phyloP scores from a whole-genome alignment of 2,329 filamentous ascomycete genomes.

The Dactylonectria macrodidyma region DNA sequence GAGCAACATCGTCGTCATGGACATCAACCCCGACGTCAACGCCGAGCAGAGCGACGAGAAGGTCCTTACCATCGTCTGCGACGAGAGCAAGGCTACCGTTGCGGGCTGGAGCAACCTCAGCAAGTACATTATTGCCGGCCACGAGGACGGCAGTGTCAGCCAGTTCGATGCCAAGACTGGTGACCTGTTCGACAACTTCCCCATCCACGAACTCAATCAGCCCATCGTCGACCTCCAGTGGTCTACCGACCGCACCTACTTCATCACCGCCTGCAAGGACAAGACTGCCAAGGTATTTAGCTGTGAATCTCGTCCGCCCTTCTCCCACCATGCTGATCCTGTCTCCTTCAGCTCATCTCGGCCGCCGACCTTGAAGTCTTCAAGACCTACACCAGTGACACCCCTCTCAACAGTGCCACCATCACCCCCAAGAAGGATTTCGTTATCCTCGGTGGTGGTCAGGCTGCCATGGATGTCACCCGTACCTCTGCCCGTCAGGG shows the following conservation, averaged over 20 bases:
- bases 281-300: constrained; percentile 87
- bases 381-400: constrained; percentile 94
- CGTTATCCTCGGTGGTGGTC: constrained; percentile 97
- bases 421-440: constrained; percentile 98
- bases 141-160: constrained; percentile 95
- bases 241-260: constrained; percentile 94
- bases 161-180: constrained; percentile 94
- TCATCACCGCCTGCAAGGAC: constrained; percentile 98
- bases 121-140: constrained; percentile 97
- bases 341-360: constrained; percentile 76
- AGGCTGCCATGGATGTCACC: constrained; percentile 99
- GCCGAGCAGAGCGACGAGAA: constrained; percentile 90
- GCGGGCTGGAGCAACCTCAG: constrained; percentile 95
- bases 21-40: constrained; percentile 87
- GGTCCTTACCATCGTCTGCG: constrained; percentile 88
- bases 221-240: constrained; percentile 96
- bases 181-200: constrained; percentile 84
- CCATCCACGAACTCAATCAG: constrained; percentile 87
- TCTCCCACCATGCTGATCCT: constrained; percentile 29
- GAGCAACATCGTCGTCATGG: constrained; percentile 92
- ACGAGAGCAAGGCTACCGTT: constrained; percentile 96
- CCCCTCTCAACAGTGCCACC: constrained; percentile 94
- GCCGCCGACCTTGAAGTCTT: constrained; percentile 89
- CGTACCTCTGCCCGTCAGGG: constrained; percentile 94
- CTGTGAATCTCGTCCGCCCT: too few species aligned